These are phyloP conservation scores for Coemansia sp. DNA, from an alignment of 371 early-diverging fungal genomes.

Conservation along the genomic window DNA sequence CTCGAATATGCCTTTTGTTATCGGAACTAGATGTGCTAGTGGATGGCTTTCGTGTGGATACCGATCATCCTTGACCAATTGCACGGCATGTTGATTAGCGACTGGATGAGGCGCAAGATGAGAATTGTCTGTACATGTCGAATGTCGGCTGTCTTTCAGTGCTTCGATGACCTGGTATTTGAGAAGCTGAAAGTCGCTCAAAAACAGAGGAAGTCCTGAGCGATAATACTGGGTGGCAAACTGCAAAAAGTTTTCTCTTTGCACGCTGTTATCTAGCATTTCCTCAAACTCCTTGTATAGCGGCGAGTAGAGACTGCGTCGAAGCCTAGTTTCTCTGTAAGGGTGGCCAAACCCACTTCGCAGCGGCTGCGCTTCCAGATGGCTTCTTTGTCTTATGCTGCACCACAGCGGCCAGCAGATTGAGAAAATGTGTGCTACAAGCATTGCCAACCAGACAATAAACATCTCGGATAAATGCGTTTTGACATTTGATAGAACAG, in stretches of 20 bases:
- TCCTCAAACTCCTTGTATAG: conserved; percentile 22
- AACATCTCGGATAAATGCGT: conserved; percentile 24
- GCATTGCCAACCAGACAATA: conserved; percentile 25
- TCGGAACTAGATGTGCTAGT: conserved; percentile 15
- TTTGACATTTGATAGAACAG: conserved; percentile 9
- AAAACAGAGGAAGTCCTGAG: conserved; percentile 29
- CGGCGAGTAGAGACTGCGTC: conserved; percentile 31
- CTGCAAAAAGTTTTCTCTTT: conserved; percentile 19
- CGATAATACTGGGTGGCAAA: conserved; percentile 26
- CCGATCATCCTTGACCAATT: conserved; percentile 2
- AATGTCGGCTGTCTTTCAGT: neutral
- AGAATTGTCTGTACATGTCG: neutral
- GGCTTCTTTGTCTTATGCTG: conserved; percentile 3
- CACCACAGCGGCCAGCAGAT: conserved; percentile 27
- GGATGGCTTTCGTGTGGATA: conserved; percentile 21
- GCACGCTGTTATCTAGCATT: conserved; percentile 14
- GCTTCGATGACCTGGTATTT: conserved; percentile 38
- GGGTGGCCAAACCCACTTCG: conserved; percentile 15
- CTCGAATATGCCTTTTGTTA: conserved; percentile 39
- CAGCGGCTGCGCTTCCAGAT: conserved; percentile 1
- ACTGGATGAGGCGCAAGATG: neutral
- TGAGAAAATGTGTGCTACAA: conserved; percentile 21
- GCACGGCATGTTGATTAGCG: neutral
- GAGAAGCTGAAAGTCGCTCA: conserved; percentile 31
- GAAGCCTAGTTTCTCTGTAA: conserved; percentile 20